phyloP scores from a whole-genome alignment of 2,329 filamentous ascomycete genomes.

The Neofusicoccum umdonicola region DNA sequence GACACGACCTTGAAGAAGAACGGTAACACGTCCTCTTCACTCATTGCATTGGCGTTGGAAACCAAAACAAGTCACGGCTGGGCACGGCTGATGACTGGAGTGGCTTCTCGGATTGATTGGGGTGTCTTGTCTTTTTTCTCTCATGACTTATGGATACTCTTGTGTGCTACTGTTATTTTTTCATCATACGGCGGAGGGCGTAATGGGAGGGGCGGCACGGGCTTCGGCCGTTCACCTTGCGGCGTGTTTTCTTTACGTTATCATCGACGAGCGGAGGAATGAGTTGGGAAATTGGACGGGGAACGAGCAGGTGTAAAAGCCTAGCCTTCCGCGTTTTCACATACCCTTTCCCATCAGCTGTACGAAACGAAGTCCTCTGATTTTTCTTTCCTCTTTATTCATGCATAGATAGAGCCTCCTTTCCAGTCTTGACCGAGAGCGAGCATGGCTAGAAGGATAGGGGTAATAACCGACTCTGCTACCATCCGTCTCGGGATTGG shows the following conservation, averaged over 20 bases:
- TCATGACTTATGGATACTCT: slow-evolving; percentile 14
- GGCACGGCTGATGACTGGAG: neutral
- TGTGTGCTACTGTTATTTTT: neutral
- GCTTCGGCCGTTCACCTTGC: neutral
- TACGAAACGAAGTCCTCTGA: slow-evolving; percentile 5
- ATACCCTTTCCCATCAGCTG: neutral
- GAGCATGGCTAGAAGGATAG: neutral
- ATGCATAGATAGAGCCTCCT: slow-evolving; percentile 11
- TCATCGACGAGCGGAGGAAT: neutral
- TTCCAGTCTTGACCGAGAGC: neutral
- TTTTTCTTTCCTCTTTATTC: neutral
- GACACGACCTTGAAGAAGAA: slow-evolving; percentile 4
- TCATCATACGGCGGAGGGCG: neutral
- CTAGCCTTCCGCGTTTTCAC: neutral
- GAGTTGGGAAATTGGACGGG: neutral
- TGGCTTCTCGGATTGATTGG: slow-evolving; percentile 1
- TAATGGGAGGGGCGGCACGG: slow-evolving; percentile 1
- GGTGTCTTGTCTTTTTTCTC: neutral
- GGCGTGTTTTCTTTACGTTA: neutral
- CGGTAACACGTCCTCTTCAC: slow-evolving; percentile 4
- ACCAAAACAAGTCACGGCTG: slow-evolving; percentile 3
- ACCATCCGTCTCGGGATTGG: neutral
- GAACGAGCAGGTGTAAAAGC: neutral
- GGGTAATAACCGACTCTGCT: neutral
- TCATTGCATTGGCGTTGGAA: slow-evolving; percentile 15